phyloP scores from a whole-genome alignment of 768 basidiomycete genomes.

The Naganishia vishniacii region DNA sequence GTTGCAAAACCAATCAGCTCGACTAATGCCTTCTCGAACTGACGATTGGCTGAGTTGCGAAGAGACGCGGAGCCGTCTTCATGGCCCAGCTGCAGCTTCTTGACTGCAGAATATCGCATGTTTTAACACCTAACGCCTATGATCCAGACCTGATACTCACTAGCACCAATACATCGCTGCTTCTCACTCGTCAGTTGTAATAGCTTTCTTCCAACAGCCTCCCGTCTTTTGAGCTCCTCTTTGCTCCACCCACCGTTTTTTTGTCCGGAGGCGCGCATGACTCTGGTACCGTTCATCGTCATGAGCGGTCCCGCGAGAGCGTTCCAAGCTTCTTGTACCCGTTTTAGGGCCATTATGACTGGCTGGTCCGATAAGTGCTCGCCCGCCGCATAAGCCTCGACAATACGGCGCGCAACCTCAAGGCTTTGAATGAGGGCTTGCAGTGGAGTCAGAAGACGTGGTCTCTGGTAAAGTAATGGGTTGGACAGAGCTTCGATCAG shows the following conservation, averaged over 20 bases:
- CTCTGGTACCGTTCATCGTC: neutral
- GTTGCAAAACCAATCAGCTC: conserved; percentile 7
- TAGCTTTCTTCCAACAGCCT: conserved; percentile 1
- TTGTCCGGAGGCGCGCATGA: neutral
- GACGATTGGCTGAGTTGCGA: neutral
- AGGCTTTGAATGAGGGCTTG: conserved; percentile 3
- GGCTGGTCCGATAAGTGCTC: conserved; percentile 4
- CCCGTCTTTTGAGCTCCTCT: too few species aligned
- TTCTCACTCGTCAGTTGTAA: neutral
- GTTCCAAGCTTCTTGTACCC: neutral
- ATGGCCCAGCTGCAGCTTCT: neutral
- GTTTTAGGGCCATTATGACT: neutral
- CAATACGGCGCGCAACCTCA: neutral
- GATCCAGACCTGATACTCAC: neutral
- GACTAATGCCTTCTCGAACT: neutral
- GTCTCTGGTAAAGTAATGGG: conserved; percentile 5
- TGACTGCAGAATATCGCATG: neutral
- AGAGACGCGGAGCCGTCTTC: neutral
- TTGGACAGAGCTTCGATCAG: conserved; percentile 2
- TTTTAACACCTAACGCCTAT: neutral
- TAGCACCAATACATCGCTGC: neutral
- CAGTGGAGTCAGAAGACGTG: neutral
- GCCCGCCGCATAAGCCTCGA: neutral
- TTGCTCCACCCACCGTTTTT: neutral
- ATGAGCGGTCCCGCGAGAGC: neutral